phyloP scores from a whole-genome alignment of 352 stramenopile genomes.

The Poterioochromonas sp. region DNA sequence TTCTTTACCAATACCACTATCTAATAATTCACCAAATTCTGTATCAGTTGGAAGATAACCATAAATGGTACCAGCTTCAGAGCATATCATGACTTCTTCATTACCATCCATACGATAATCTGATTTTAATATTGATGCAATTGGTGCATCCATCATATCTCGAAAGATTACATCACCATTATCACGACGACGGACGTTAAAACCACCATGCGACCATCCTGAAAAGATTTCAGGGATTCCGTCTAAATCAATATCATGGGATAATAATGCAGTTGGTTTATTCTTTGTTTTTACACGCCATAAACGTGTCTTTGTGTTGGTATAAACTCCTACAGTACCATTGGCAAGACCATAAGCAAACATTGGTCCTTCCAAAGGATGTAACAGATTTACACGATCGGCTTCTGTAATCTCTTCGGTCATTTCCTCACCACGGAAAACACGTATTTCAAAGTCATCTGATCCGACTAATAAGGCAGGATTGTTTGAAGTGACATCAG shows the following conservation, averaged over 20 bases:
- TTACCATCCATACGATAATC: constrained; percentile 76
- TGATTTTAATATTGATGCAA: constrained; percentile 58
- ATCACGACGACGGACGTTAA: constrained; percentile 51
- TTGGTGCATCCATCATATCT: constrained; percentile 56
- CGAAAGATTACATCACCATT: constrained; percentile 72
- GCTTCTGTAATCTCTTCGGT: constrained; percentile 75
- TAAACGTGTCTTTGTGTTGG: constrained; percentile 58
- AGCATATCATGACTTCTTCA: constrained; percentile 74
- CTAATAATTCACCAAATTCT: neutral
- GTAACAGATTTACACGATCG: constrained; percentile 59
- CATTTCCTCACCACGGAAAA: constrained; percentile 74
- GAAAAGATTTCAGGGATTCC: constrained; percentile 72
- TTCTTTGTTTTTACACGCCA: constrained; percentile 85
- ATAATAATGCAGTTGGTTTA: constrained; percentile 58
- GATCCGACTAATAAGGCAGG: constrained; percentile 71
- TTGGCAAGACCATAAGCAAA: constrained; percentile 78
- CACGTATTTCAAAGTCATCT: constrained; percentile 75
- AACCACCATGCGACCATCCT: constrained; percentile 68
- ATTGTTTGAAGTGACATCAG: constrained; percentile 48
- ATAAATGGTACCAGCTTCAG: constrained; percentile 56
- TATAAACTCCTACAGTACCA: constrained; percentile 81
- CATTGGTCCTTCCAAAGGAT: constrained; percentile 52
- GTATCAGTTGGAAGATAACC: constrained; percentile 40
- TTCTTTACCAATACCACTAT: constrained; percentile 27
- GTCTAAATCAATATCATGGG: constrained; percentile 77